Base-by-base conservation (phyloP, 208 protist species). In the Crithidia brevicula region DNA sequence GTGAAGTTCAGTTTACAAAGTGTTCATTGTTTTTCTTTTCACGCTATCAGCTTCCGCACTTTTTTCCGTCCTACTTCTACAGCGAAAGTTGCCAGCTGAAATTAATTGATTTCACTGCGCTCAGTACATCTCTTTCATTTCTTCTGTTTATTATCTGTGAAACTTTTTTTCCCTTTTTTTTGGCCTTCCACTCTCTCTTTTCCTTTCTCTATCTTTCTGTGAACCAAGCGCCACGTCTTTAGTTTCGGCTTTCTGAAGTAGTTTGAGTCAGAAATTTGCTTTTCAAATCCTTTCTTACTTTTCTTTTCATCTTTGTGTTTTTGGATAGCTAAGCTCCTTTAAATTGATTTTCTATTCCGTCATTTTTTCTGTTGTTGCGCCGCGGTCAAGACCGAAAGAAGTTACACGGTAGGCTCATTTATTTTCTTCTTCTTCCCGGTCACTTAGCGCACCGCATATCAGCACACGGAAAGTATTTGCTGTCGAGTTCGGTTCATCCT, bases 31-130 rank as follows among this genome's bases (percentile, higher is more conserved):
- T 33, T 65, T 33, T 4, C n/a, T 45, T 65, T 3, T 11, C n/a
- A 15, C 38, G 34, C 30, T 40, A 52, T 43, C 36, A 40, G 23
- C 56, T 46, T 42, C 60, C 71, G 36, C 50, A 30, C 36, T 72
- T 25, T 30, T 9, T 27, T 30, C 18, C 28, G 50, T 43, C 60
- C 42, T 66, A 25, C 60, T 69, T 61, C 58, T 51, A 49, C 45
- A 25, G 36, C 16, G 25, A 40, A 9, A 40, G 18, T 46, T 64
- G 40, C 59, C 30, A 30, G 31, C 47, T 66, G 56, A 47, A 65
- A 57, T 46, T 36, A 38, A 20, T 62, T 40, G 16, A 36, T 59
- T 66, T 63, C 22, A 50, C 22, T 67, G 20, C 25, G 16, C 34
- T 67, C 15, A 52, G 30, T n/a, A n/a, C n/a, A n/a, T 46, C 23